Conservation (phyloP, 73 alveolate species). For the Symbiodinium pilosum region DNA sequence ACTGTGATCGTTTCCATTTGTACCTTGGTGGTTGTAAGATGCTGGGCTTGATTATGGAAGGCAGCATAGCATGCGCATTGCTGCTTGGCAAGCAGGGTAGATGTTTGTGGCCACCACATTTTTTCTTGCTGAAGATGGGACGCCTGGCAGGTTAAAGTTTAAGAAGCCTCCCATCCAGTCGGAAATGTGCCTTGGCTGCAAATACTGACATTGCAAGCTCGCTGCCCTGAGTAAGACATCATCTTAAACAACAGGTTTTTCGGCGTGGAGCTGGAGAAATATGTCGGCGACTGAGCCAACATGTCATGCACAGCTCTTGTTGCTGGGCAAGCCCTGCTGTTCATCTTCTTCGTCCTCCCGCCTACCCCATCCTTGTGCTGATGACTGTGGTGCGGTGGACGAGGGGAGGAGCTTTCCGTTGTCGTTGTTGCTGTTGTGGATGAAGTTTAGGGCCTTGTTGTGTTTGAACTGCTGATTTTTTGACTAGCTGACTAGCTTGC, state of each 20-base stretch:
- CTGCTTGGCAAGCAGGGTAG: too few relatives aligned
- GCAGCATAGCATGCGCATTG: background rate
- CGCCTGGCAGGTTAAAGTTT: slow-evolving; percentile 32
- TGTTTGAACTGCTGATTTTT: background rate
- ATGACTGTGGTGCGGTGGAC: background rate
- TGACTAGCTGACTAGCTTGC: too few relatives aligned
- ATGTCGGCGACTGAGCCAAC: background rate
- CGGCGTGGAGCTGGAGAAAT: slow-evolving; percentile 55
- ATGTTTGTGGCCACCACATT: too few relatives aligned
- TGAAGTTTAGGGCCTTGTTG: too few relatives aligned
- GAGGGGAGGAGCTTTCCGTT: too few relatives aligned
- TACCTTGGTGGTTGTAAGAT: too few relatives aligned
- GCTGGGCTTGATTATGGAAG: too few relatives aligned
- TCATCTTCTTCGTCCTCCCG: too few relatives aligned
- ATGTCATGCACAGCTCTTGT: background rate
- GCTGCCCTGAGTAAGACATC: background rate
- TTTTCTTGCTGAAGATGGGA: background rate
- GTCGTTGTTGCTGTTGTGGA: too few relatives aligned
- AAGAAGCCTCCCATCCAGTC: slow-evolving; percentile 59
- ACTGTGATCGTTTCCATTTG: too few relatives aligned
- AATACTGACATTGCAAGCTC: background rate
- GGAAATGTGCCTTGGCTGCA: slow-evolving; percentile 29
- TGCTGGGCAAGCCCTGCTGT: too few relatives aligned
- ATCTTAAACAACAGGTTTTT: slow-evolving; percentile 21
- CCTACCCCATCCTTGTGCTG: background rate